Evolutionary conservation across 2,329 filamentous ascomycete genomes (phyloP).

Genomic region (Ophidiomyces ophidiicola): DNA sequence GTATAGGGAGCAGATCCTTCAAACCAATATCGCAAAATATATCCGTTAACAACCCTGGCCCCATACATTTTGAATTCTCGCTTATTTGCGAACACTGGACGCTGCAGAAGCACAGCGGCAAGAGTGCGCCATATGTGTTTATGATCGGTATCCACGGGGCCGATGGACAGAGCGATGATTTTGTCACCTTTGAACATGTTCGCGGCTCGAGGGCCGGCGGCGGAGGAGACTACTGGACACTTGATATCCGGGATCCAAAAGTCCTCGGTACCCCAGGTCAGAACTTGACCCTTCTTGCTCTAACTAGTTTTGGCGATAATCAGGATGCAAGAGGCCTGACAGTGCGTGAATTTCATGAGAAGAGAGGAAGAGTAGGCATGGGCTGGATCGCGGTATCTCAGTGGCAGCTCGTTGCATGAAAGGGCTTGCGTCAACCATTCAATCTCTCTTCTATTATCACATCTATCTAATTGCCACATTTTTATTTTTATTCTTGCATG

Average conservation of each 20-base stretch:
- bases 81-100: conserved; percentile 76
- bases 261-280: conserved; percentile 59
- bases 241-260: conserved; percentile 52
- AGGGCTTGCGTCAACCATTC: no score
- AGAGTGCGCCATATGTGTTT: conserved; percentile 55
- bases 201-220: conserved; percentile 35
- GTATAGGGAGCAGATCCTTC: conserved; percentile 46
- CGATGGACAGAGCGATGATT: conserved; percentile 56
- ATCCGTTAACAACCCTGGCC: conserved; percentile 43
- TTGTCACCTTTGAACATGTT: conserved; percentile 51
- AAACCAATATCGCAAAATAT: conserved; percentile 50
- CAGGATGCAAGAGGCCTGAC: conserved; percentile 44
- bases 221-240: conserved; percentile 72
- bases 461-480: no score
- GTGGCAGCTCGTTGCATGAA: conserved; percentile 41
- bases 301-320: conserved; percentile 43
- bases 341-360: conserved; percentile 36
- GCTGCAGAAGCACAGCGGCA: conserved; percentile 49
- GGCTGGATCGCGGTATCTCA: conserved; percentile 41
- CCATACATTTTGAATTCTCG: conserved; percentile 67
- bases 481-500: no score
- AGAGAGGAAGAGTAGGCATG: conserved; percentile 38
- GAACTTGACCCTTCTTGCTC: conserved; percentile 50
- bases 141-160: conserved; percentile 54
- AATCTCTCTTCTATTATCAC: no score